Base-by-base conservation (phyloP, 495 filamentous ascomycete species). In the Penicillium diatomitis region DNA sequence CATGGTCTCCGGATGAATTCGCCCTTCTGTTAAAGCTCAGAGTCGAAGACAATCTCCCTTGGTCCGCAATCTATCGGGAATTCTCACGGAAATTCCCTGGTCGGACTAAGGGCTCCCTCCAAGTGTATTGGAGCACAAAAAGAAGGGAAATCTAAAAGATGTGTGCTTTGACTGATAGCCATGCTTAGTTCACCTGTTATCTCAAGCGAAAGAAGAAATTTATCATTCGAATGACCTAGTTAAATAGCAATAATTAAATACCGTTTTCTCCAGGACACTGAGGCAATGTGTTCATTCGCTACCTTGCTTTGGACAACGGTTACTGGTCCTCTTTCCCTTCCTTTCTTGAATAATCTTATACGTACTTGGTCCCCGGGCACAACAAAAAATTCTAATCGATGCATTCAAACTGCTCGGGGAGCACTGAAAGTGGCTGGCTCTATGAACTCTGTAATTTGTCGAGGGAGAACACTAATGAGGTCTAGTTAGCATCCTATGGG, bases 121-220 rank as follows among this genome's bases (percentile, higher is more conserved):
- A 41, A 41, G 39, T 41, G 39, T 41, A 41, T 20, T 41, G 39
- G 39, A 41, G 39, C 39, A 41, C n/a, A 41, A 41, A 41, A 41
- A 28, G 39, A 20, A 41, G 27, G 39, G 33, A 35, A 35, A 35
- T 35, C 33, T 35, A 35, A 35, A 35, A 35, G 33, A 35, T 35
- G 33, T 10, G 33, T 35, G 33, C 10, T 35, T 35, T 35, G 33
- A 35, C 33, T 35, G 33, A 35, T 35, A 35, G 33, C 33, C 33
- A 35, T 35, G 33, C 33, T 35, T 35, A 10, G 33, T 35, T 35
- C 33, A 35, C 33, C 33, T 35, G 33, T 35, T 10, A 35, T 35
- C 33, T n/a, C n/a, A n/a, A n/a, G n/a, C 33, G 33, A 35, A 35
- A 35, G 33, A 35, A 35, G 33, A 35, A 35, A 35, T 35, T 35